Conservation (phyloP, 2,329 filamentous ascomycete species). For the Orbilia javanica region DNA sequence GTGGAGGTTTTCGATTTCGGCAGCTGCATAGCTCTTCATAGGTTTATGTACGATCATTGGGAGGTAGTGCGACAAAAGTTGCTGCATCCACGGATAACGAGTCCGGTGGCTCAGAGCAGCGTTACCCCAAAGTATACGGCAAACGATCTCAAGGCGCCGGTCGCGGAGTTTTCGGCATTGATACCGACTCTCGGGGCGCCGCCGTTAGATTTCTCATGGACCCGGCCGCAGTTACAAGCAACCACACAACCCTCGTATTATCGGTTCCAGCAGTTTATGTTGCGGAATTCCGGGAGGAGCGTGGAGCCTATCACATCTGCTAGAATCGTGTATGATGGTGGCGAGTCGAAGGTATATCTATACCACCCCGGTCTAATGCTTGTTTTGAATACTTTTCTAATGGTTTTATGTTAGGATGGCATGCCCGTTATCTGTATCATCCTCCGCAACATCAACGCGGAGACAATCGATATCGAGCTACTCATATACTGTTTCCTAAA, state of each 20-base stretch:
- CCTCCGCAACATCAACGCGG: conserved; percentile 75
- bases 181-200: conserved; percentile 77
- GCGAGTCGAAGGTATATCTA: conserved; percentile 72
- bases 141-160: conserved; percentile 55
- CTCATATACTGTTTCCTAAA: conserved; percentile 77
- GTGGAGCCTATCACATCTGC: conserved; percentile 75
- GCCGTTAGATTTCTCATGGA: conserved; percentile 77
- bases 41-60: conserved; percentile 79
- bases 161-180: conserved; percentile 65
- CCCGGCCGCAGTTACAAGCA: conserved; percentile 74
- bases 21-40: conserved; percentile 77
- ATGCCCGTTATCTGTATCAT: conserved; percentile 78
- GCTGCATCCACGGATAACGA: conserved; percentile 69
- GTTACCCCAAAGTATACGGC: conserved; percentile 48
- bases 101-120: conserved; percentile 37
- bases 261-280: conserved; percentile 79
- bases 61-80: conserved; percentile 77
- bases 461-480: conserved; percentile 75
- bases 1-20: conserved; percentile 74
- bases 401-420: conserved; percentile 70
- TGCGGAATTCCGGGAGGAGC: conserved; percentile 75
- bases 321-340: conserved; percentile 77
- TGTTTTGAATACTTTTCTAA: background rate
- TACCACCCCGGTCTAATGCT: conserved; percentile 20
- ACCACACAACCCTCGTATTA: conserved; percentile 76